Conservation (phyloP, 164 flowering plant genomes). For the Buxus sempervirens region DNA sequence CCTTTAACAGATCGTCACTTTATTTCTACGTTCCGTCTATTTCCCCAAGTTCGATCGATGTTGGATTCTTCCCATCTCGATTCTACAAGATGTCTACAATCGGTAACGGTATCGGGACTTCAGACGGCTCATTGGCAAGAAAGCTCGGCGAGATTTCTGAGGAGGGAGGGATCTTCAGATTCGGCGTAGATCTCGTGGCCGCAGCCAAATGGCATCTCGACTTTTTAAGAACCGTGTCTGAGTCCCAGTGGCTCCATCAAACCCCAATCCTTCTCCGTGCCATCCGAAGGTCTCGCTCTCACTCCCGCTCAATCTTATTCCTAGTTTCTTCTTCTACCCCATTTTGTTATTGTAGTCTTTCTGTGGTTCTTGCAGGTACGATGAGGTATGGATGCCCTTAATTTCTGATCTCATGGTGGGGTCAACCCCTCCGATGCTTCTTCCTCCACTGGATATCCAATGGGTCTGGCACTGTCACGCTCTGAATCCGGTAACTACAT, state of each 20-base stretch:
- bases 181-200: conserved; percentile 69
- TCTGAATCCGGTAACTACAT: conserved; percentile 66
- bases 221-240: conserved; percentile 52
- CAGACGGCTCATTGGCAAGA: conserved; percentile 10
- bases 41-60: too few species aligned
- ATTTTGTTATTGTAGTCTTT: background rate
- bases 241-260: conserved; percentile 63
- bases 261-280: conserved; percentile 45
- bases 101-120: conserved; percentile 1
- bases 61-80: too few species aligned
- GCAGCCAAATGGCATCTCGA: conserved; percentile 58
- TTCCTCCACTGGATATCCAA: conserved; percentile 85
- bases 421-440: conserved; percentile 46
- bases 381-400: conserved; percentile 95
- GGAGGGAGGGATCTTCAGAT: conserved; percentile 15
- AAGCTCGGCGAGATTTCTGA: conserved; percentile 45
- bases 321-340: background rate
- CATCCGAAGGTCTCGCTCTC: conserved; percentile 63
- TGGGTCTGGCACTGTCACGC: conserved; percentile 98
- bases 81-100: background rate
- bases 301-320: too few species aligned
- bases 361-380: conserved; percentile 52
- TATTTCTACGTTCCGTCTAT: too few species aligned
- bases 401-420: conserved; percentile 51
- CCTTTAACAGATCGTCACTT: too few species aligned